Evolutionary conservation across 306 rosid genomes (phyloP).

Genomic region (Hippophae tibetana): DNA sequence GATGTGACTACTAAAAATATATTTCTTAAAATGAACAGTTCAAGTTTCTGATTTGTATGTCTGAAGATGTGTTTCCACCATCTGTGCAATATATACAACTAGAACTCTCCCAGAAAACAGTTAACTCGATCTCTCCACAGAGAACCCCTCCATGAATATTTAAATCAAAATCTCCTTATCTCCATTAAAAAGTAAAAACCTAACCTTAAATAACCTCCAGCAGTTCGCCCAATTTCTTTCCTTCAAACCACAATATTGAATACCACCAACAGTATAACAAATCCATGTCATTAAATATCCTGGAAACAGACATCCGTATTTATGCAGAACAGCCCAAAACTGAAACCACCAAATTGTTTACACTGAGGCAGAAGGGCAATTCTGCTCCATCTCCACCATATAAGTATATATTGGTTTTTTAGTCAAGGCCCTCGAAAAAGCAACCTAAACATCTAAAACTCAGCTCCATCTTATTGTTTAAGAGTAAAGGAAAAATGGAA

Average conservation of each 20-base stretch:
- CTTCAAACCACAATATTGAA: constrained; percentile 18
- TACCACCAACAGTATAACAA: constrained; percentile 17
- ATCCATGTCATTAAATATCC: constrained; percentile 7
- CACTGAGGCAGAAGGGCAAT: constrained; percentile 27
- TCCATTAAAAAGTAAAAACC: constrained; percentile 30
- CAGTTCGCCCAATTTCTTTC: constrained; percentile 27
- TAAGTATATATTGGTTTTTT: constrained; percentile 25
- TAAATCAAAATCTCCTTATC: constrained; percentile 22
- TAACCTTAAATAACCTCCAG: constrained; percentile 26
- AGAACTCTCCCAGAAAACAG: constrained; percentile 21
- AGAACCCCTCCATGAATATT: constrained; percentile 26
- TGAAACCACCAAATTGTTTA: constrained; percentile 28
- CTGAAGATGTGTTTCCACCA: constrained; percentile 23
- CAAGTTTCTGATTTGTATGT: constrained; percentile 15
- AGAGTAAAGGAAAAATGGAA: constrained; percentile 9
- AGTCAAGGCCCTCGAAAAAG: constrained; percentile 19
- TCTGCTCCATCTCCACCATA: constrained; percentile 30
- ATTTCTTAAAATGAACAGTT: too few species aligned
- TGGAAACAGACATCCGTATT: constrained; percentile 8
- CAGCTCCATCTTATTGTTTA: constrained; percentile 22
- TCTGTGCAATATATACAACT: constrained; percentile 11
- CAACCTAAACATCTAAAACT: constrained; percentile 30
- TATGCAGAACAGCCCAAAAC: constrained; percentile 35
- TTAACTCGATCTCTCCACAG: constrained; percentile 23
- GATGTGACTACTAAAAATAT: too few species aligned